Percentiles rank a stretch among this genome's conserved stretches.
Evolutionary conservation across 192 early-diverging fungal genomes (phyloP).

Genomic region (Coemansia sp.): DNA sequence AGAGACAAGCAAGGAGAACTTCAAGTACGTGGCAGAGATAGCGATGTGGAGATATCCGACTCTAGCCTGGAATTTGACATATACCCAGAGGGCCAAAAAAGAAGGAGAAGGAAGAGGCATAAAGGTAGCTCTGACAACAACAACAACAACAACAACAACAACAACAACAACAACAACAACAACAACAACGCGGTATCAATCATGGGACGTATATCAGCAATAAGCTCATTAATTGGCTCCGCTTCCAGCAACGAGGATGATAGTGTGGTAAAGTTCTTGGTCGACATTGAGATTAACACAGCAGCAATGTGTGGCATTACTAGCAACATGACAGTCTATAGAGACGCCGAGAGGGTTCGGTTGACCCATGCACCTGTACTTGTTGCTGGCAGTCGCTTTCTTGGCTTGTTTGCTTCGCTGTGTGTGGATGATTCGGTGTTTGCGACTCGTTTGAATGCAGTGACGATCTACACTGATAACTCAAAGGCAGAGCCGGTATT

Average conservation of each 20-base stretch:
- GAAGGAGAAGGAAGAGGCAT: background rate
- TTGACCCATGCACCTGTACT: slow-evolving; percentile 11
- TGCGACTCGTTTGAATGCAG: slow-evolving; percentile 14
- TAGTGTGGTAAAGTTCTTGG: slow-evolving; percentile 14
- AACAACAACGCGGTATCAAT: slow-evolving; percentile 8
- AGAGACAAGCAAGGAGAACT: background rate
- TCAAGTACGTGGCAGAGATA: background rate
- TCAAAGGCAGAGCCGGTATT: slow-evolving; percentile 3
- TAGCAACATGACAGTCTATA: background rate
- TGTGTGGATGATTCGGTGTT: slow-evolving; percentile 31
- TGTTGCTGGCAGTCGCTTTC: slow-evolving; percentile 17
- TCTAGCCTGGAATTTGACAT: background rate
- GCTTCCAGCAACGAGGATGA: background rate
- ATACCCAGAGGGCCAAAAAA: background rate
- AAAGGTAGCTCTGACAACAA: background rate
- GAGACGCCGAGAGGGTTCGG: background rate
- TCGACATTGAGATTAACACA: slow-evolving; percentile 15
- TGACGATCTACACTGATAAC: slow-evolving; percentile 1
- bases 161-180: background rate
- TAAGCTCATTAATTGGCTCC: slow-evolving; percentile 14
- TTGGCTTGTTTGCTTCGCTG: slow-evolving; percentile 21
- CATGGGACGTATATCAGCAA: slow-evolving; percentile 18
- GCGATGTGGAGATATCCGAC: background rate
- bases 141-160: background rate
- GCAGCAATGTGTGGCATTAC: background rate